Evolutionary conservation across 108 stramenopile genomes (phyloP).

Genomic region (Pseudonitzschia pungens): DNA sequence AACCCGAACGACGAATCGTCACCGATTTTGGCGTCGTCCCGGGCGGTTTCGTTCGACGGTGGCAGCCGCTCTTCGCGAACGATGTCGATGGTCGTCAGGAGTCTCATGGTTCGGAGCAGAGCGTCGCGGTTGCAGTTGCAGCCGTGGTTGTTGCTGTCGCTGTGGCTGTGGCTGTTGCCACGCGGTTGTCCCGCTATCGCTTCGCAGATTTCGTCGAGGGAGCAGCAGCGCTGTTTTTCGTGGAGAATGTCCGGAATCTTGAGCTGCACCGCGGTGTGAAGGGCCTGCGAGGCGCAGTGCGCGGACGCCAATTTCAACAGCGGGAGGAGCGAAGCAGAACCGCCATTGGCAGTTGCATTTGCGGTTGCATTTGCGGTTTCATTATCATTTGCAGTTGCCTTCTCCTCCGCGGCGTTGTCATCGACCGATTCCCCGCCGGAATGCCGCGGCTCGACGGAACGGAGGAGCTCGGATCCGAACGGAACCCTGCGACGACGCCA

Average conservation of each 20-base stretch:
- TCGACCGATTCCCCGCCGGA: too few relatives aligned
- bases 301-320: slow-evolving; percentile 24
- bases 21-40: background rate
- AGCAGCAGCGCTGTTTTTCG: background rate
- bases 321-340: background rate
- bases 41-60: background rate
- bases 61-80: background rate
- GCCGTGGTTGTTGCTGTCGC: background rate
- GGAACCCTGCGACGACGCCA: background rate
- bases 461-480: too few relatives aligned
- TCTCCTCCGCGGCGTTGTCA: background rate
- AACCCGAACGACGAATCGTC: background rate
- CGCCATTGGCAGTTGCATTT: background rate
- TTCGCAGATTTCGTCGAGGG: slow-evolving; percentile 22
- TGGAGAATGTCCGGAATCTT: slow-evolving; percentile 21
- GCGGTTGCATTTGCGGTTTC: background rate
- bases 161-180: too few relatives aligned
- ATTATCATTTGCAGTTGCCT: background rate
- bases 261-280: slow-evolving; percentile 13
- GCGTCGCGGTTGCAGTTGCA: slow-evolving; percentile 2
- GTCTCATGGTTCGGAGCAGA: slow-evolving; percentile 1
- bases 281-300: slow-evolving; percentile 28
- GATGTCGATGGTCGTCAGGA: background rate
- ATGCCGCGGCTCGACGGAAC: too few relatives aligned
- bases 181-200: background rate